These are phyloP conservation scores for Suillus alpinus DNA, from an alignment of 768 basidiomycete genomes.

Conservation along the genomic window DNA sequence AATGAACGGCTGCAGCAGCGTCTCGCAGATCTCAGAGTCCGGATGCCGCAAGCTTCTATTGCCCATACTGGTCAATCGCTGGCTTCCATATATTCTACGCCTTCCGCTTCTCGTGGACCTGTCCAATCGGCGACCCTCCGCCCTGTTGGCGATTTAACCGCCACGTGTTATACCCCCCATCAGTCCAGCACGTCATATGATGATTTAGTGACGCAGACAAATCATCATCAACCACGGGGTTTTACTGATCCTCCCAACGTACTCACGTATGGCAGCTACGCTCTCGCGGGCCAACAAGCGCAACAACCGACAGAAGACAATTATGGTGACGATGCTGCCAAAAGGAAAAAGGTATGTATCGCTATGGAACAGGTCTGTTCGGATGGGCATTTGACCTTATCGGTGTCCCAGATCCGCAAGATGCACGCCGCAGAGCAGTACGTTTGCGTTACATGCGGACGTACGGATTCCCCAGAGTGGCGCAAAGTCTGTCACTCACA, in stretches of 20 bases:
- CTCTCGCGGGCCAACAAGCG: slow-evolving; percentile 4
- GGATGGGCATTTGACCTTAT: slow-evolving; percentile 4
- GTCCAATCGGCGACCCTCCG: slow-evolving; percentile 15
- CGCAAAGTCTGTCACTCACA: slow-evolving; percentile 57
- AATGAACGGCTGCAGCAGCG: slow-evolving; percentile 77
- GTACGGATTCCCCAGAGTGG: slow-evolving; percentile 98
- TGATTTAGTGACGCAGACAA: slow-evolving; percentile 9
- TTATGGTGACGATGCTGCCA: slow-evolving; percentile 46
- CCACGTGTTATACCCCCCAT: slow-evolving; percentile 17
- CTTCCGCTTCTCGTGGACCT: slow-evolving; percentile 24
- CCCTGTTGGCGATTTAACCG: slow-evolving; percentile 12
- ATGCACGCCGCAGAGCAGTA: slow-evolving; percentile 58
- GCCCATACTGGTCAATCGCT: slow-evolving; percentile 13
- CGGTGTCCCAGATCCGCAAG: slow-evolving; percentile 32
- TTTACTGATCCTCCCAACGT: slow-evolving; percentile 21
- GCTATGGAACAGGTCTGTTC: not conserved
- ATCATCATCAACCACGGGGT: slow-evolving; percentile 11
- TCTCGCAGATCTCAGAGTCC: slow-evolving; percentile 41
- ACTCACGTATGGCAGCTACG: slow-evolving; percentile 15
- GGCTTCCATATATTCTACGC: slow-evolving; percentile 24
- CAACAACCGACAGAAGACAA: slow-evolving; percentile 35
- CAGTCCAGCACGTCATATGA: slow-evolving; percentile 13
- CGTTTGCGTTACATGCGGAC: slow-evolving; percentile 89
- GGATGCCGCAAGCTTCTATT: slow-evolving; percentile 17
- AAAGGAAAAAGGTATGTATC: slow-evolving; percentile 60